Evolutionary conservation across 306 rosid genomes (phyloP), one percentile per base, ranked within the genome.

Genomic region (Lotus japonicus): DNA sequence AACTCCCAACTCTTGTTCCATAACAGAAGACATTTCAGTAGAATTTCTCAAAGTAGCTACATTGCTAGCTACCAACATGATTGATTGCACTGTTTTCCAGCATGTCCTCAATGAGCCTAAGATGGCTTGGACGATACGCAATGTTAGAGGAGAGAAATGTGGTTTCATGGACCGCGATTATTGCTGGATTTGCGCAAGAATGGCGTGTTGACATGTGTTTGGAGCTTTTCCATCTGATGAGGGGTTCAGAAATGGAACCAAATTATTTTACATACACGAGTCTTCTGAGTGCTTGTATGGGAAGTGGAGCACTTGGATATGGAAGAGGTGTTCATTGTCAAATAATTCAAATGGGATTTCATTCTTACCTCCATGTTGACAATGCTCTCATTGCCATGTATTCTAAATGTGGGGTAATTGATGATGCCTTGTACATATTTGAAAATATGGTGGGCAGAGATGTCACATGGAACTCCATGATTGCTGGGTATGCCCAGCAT

Each of bases 381-480:
- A 92, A 90, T 76, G 87, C 97, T 68, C 88, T 92, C 5, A 64
- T 92, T 69, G 81, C 90, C 17, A 84, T 92, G 97, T 92, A 92
- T 69, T 86, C 84, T 63, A 92, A 89, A 78, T 86, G 96, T 53
- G 98, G 97, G 15, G 81, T 73, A 43, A 72, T 90, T 63, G 74
- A 67, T 23, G 89, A 84, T 71, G 97, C 87, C 5, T 64, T 80
- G 52, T 79, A 7, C 81, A 68, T 86, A 73, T 92, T 90, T 38
- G 78, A 77, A 71, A 66, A 67, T 39, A 68, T 82, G 82, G 65
- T 45, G 50, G 18, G 43, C 13, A 83, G 60, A 80, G 97, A 89
- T 73, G 82, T 58, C 23, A 70, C 98, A 0, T 92, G 98, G 98
- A 92, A 92, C 41, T 82, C 98, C 74, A 83, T 92, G 94, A 88